These are phyloP conservation scores for Suhomyces kilbournensis DNA, from an alignment of 805 yeast species.

Conservation along the genomic window DNA sequence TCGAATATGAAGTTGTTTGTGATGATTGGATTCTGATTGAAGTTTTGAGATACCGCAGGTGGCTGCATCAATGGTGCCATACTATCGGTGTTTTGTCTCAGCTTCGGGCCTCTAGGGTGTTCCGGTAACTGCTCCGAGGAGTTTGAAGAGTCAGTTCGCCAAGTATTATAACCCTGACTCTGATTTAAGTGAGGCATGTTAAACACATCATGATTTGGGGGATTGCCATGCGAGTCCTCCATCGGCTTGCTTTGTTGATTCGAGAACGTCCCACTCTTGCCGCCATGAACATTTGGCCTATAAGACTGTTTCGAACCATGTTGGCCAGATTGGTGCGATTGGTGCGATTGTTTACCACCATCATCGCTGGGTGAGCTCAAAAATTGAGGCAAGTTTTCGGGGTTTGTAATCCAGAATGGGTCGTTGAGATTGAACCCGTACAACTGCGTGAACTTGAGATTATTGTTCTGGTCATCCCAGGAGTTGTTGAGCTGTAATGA, in stretches of 20 bases:
- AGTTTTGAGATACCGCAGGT: not conserved
- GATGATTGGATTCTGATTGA: not conserved
- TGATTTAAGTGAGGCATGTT: not conserved
- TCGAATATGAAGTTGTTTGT: not conserved
- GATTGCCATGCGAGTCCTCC: not conserved
- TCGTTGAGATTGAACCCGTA: slow-evolving; percentile 44
- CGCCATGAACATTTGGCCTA: not conserved
- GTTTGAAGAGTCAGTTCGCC: not conserved
- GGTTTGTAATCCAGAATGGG: slow-evolving; percentile 53
- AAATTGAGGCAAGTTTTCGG: slow-evolving; percentile 43
- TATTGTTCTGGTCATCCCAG: not conserved
- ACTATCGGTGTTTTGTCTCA: not conserved
- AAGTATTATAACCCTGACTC: not conserved
- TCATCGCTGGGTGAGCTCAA: slow-evolving; percentile 25
- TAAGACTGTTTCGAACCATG: not conserved
- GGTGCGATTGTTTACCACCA: slow-evolving; percentile 3
- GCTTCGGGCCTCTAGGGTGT: not conserved
- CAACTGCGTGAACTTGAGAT: slow-evolving; percentile 29
- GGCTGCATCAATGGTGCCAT: not conserved
- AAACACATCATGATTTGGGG: not conserved
- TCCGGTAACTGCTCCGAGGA: not conserved
- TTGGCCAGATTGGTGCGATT: not conserved
- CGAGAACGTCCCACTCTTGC: not conserved
- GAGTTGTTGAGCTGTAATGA: not conserved
- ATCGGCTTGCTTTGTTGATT: not conserved